phyloP scores from a whole-genome alignment of 1,284 basidiomycete species.

The Apiotrichum sp. region DNA sequence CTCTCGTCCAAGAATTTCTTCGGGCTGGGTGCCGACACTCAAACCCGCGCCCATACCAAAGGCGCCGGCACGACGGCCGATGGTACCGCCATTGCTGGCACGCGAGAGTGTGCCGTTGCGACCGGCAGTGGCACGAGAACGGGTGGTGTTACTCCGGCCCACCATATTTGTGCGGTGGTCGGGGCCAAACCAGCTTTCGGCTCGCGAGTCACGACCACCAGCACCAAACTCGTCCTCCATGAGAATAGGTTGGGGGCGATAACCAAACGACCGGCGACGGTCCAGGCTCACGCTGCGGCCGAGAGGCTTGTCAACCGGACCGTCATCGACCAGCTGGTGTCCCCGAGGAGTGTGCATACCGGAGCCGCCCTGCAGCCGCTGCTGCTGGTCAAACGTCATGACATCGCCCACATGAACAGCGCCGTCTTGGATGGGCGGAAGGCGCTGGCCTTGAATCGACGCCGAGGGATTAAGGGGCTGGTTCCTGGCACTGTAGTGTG shows the following conservation, averaged over 20 bases:
- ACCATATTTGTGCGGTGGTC: slow-evolving; percentile 18
- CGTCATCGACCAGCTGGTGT: slow-evolving; percentile 11
- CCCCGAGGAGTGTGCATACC: neutral
- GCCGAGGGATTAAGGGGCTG: neutral
- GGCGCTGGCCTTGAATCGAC: neutral
- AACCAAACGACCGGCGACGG: slow-evolving; percentile 27
- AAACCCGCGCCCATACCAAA: slow-evolving; percentile 43
- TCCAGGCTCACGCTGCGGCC: slow-evolving; percentile 14
- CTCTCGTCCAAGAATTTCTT: slow-evolving; percentile 43
- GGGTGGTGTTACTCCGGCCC: slow-evolving; percentile 24
- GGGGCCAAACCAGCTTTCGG: slow-evolving; percentile 2
- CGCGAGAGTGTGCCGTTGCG: slow-evolving; percentile 34
- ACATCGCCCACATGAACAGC: slow-evolving; percentile 25
- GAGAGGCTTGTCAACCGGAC: slow-evolving; percentile 3
- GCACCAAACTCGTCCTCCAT: slow-evolving; percentile 21
- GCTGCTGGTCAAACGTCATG: slow-evolving; percentile 28
- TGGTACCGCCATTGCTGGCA: slow-evolving; percentile 39
- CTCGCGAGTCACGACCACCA: neutral
- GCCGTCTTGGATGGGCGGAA: slow-evolving; percentile 7
- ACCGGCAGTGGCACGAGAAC: slow-evolving; percentile 19
- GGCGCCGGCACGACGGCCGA: slow-evolving; percentile 36
- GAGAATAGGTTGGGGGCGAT: slow-evolving; percentile 30
- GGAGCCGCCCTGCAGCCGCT: slow-evolving; percentile 26
- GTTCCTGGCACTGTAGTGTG: neutral
- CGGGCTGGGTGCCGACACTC: slow-evolving; percentile 42